Evolutionary conservation across 768 basidiomycete species (phyloP).

Genomic region (Termitomyces sp.): DNA sequence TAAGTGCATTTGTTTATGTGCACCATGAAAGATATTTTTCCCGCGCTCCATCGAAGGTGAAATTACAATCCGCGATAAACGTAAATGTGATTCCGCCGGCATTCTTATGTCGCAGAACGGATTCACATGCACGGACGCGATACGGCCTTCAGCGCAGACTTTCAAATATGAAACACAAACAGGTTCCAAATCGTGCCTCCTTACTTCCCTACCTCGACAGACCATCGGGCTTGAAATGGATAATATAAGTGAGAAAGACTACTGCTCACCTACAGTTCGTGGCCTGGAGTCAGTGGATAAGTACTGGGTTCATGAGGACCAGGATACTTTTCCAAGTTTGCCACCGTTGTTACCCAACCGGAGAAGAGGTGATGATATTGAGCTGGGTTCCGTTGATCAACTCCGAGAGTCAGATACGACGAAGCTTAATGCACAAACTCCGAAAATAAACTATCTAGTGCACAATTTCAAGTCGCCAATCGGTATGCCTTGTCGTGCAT

Average conservation of each 20-base stretch:
- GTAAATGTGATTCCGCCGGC: constrained; percentile 15
- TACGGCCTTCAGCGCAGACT: constrained; percentile 10
- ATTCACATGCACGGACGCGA: constrained; percentile 9
- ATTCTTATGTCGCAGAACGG: constrained; percentile 14
- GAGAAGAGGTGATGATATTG: constrained; percentile 29
- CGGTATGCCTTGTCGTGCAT: constrained; percentile 30
- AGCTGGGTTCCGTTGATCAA: constrained; percentile 26
- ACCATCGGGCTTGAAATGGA: constrained; percentile 12
- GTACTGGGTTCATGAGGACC: not conserved
- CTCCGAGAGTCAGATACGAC: constrained; percentile 39
- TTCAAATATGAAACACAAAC: constrained; percentile 7
- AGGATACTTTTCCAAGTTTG: constrained; percentile 17
- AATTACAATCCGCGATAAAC: constrained; percentile 45
- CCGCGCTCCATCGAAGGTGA: constrained; percentile 73
- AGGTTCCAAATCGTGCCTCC: constrained; percentile 12
- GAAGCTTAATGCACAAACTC: constrained; percentile 28
- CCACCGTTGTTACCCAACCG: constrained; percentile 38
- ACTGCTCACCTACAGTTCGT: constrained; percentile 1
- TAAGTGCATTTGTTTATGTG: not conserved
- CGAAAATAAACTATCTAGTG: constrained; percentile 45
- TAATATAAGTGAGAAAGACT: constrained; percentile 13
- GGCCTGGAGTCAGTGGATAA: not conserved
- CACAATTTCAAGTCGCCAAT: constrained; percentile 67
- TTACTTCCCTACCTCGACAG: constrained; percentile 30
- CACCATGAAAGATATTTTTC: constrained; percentile 65